Base-by-base conservation (phyloP, 768 basidiomycete species). In the Phaeotremella fagi region DNA sequence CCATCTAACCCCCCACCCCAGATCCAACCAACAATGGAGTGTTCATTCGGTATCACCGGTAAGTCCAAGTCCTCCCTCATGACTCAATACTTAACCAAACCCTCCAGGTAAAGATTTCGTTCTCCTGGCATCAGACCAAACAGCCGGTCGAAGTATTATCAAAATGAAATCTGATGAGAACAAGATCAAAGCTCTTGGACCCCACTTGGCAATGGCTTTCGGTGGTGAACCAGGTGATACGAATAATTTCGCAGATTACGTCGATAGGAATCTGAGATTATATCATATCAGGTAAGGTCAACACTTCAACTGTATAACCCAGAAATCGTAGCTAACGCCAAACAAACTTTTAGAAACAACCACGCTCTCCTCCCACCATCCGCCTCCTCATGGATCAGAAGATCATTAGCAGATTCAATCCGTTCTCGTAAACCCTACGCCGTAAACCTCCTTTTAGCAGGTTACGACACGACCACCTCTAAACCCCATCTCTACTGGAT, bases 161-260 rank as follows among this genome's bases (percentile, higher is more conserved):
- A 94, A 91, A 78, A 95, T 98, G 90, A 95, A 98, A 79, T 73
- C 80, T 31, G 90, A 95, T 76, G 88, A 89, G 77, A 92, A 98
- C 80, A 97, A 98, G 79, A 89, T 94, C 79, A 90, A 91, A 76
- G 80, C 82, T 22, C 80, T 99, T 37, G 85, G 88, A 57, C 85
- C 90, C 23, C 89, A 95, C 75, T 78, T 98, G 28, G 81, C 92
- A 70, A 94, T 99, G 90, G 85, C 90, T 0, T 90, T 85, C 75
- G 88, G 88, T 59, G 92, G 92, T 60, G 91, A 95, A 75, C 88
- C 91, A 76, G 94, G 95, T 55, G 95, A 98, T 72, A 98, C 95
- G 20, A 80, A 94, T 22, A 88, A 97, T 71, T 98, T 98, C 67
- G 87, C 94, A 1, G 95, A 99, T 76, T 99, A 82, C 66, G 82